phyloP scores from a whole-genome alignment of 106 monocot species.

The Allium fistulosum region DNA sequence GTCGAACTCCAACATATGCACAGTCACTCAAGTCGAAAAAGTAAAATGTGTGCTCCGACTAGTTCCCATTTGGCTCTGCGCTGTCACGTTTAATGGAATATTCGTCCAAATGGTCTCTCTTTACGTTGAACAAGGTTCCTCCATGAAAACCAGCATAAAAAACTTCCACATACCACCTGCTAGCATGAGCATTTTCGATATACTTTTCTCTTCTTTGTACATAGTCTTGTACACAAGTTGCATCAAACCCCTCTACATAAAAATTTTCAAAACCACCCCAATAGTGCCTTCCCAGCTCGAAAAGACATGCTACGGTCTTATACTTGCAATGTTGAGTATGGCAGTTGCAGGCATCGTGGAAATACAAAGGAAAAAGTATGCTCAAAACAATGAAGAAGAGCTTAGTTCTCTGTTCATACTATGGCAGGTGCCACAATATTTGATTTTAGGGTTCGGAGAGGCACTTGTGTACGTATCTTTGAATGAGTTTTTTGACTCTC shows the following conservation, averaged over 20 bases:
- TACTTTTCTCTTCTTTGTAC: background rate
- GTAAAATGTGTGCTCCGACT: constrained; percentile 11
- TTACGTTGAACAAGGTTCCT: constrained; percentile 7
- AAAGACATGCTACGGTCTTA: constrained; percentile 2
- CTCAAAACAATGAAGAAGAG: background rate
- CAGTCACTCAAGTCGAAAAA: constrained; percentile 17
- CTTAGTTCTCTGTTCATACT: constrained; percentile 10
- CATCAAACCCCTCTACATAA: constrained; percentile 1
- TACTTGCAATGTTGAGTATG: background rate
- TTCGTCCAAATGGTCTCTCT: constrained; percentile 14
- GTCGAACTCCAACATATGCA: background rate
- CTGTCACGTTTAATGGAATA: constrained; percentile 3
- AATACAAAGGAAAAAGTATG: constrained; percentile 3
- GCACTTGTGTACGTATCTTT: constrained; percentile 2
- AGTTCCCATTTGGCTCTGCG: constrained; percentile 11
- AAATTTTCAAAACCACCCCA: background rate
- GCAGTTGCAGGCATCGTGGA: background rate
- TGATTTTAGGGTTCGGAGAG: constrained; percentile 6
- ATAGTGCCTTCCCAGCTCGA: background rate
- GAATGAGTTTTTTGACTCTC: constrained; percentile 5
- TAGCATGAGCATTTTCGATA: constrained; percentile 8
- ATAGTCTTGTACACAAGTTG: constrained; percentile 1
- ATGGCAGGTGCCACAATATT: constrained; percentile 8
- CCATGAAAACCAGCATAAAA: background rate
- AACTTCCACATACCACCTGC: constrained; percentile 2